Evolutionary conservation across 495 filamentous ascomycete genomes (phyloP).

Genomic region (Aspergillus indologenus): DNA sequence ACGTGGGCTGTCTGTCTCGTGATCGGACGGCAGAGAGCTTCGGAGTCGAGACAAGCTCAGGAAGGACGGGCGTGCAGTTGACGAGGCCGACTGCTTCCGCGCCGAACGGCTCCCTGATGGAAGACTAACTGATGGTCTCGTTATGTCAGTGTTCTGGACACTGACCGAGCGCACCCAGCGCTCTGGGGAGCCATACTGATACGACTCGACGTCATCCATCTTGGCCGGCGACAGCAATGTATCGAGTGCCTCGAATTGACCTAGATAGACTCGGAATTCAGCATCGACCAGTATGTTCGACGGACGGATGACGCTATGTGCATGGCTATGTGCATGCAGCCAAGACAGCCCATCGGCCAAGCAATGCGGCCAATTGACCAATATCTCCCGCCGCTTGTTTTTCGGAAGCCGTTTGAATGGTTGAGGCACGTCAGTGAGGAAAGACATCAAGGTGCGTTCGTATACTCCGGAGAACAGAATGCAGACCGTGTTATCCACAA

Average conservation of each 20-base stretch:
- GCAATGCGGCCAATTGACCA: constrained; percentile 88
- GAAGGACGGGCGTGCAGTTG: constrained; percentile 14
- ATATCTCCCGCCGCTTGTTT: constrained; percentile 59
- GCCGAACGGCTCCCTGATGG: constrained; percentile 50
- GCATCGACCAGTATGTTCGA: constrained; percentile 75
- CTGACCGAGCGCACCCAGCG: constrained; percentile 53
- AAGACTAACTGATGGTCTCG: constrained; percentile 25
- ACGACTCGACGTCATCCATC: constrained; percentile 70
- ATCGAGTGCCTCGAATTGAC: constrained; percentile 66
- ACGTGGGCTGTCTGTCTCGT: constrained; percentile 23
- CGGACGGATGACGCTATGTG: constrained; percentile 79
- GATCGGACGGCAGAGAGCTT: constrained; percentile 19
- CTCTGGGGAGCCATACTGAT: constrained; percentile 87
- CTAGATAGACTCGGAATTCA: constrained; percentile 68
- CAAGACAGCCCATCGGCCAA: constrained; percentile 72
- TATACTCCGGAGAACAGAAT: constrained; percentile 70
- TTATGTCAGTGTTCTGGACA: constrained; percentile 30
- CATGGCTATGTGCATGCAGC: constrained; percentile 68
- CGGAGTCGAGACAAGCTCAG: constrained; percentile 25
- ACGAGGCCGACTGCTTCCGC: constrained; percentile 22
- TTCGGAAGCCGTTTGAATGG: constrained; percentile 71
- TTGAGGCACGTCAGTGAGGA: constrained; percentile 65
- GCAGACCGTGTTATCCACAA: constrained; percentile 67
- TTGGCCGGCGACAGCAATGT: constrained; percentile 49
- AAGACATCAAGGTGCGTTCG: constrained; percentile 73